These are phyloP conservation scores for Spinacia oleracea DNA, from an alignment of 179 eudicot species.

Conservation along the genomic window DNA sequence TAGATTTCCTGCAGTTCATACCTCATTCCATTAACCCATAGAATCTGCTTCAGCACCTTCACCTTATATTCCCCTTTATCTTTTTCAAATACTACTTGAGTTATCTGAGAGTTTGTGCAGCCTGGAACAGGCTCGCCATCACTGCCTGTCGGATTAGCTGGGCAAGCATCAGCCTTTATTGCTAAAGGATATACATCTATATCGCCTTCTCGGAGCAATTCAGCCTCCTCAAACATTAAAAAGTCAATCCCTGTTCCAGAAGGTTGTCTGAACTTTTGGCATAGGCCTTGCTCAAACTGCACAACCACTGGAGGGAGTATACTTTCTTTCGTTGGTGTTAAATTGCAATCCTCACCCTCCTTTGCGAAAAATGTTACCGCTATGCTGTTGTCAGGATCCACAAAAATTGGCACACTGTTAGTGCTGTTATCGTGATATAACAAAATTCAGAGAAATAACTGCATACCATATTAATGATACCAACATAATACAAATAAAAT, in stretches of 20 bases:
- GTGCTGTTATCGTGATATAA: neutral
- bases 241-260: constrained; percentile 88
- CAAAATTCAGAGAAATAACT: neutral
- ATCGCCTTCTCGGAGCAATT: constrained; percentile 52
- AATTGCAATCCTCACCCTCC: constrained; percentile 74
- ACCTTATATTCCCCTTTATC: constrained; percentile 76
- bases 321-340: constrained; percentile 68
- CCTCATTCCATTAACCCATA: constrained; percentile 83
- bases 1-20: constrained; percentile 94
- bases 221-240: constrained; percentile 63
- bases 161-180: constrained; percentile 83
- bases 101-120: constrained; percentile 76
- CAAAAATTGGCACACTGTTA: constrained; percentile 1
- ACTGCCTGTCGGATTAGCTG: constrained; percentile 35
- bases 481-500: neutral
- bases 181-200: constrained; percentile 67
- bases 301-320: constrained; percentile 64
- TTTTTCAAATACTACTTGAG: constrained; percentile 80
- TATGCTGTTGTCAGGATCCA: constrained; percentile 52
- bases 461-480: neutral
- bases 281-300: constrained; percentile 76
- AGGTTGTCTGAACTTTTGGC: constrained; percentile 83
- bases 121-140: constrained; percentile 45
- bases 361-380: constrained; percentile 85
- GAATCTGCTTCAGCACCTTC: constrained; percentile 80